Percentiles rank a stretch among this genome's conserved stretches.
Conservation (phyloP, 805 yeast species). For the Suhomyces faveliae region DNA sequence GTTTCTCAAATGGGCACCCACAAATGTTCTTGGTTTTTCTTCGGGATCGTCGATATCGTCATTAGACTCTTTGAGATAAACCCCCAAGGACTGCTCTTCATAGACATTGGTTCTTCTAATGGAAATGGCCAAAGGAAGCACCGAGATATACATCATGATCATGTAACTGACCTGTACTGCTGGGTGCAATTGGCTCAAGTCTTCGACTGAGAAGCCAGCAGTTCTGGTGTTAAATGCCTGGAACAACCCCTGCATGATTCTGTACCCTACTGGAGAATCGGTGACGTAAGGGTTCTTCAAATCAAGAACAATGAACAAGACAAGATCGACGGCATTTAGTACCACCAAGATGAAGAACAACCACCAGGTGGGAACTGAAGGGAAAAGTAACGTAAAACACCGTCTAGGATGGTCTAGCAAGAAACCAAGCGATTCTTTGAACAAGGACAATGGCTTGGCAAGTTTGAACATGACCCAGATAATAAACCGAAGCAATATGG, state of each 20-base stretch:
- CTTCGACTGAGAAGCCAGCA: slow-evolving; percentile 81
- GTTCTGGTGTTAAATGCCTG: slow-evolving; percentile 94
- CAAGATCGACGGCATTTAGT: slow-evolving; percentile 73
- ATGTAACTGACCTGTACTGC: slow-evolving; percentile 91
- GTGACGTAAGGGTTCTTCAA: slow-evolving; percentile 47
- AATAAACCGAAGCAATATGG: slow-evolving; percentile 72
- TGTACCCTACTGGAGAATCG: slow-evolving; percentile 60
- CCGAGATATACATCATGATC: slow-evolving; percentile 98
- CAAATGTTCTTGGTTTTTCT: slow-evolving; percentile 55
- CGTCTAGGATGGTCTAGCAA: slow-evolving; percentile 94
- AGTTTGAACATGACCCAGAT: slow-evolving; percentile 77
- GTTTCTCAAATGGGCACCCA: slow-evolving; percentile 84
- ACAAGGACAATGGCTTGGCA: slow-evolving; percentile 62
- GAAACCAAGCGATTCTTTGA: slow-evolving; percentile 77
- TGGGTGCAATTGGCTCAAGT: slow-evolving; percentile 71
- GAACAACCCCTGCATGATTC: slow-evolving; percentile 78
- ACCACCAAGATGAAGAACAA: slow-evolving; percentile 68
- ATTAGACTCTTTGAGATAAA: slow-evolving; percentile 59
- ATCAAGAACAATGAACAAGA: slow-evolving; percentile 79
- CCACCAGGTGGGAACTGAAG: slow-evolving; percentile 96
- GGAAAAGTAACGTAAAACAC: slow-evolving; percentile 90
- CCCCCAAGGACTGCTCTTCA: slow-evolving; percentile 95
- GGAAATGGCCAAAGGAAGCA: slow-evolving; percentile 92
- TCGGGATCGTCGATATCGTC: slow-evolving; percentile 31
- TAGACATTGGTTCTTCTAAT: slow-evolving; percentile 96